Conservation (phyloP, 2,329 filamentous ascomycete genomes). For the Botrytis tulipae region DNA sequence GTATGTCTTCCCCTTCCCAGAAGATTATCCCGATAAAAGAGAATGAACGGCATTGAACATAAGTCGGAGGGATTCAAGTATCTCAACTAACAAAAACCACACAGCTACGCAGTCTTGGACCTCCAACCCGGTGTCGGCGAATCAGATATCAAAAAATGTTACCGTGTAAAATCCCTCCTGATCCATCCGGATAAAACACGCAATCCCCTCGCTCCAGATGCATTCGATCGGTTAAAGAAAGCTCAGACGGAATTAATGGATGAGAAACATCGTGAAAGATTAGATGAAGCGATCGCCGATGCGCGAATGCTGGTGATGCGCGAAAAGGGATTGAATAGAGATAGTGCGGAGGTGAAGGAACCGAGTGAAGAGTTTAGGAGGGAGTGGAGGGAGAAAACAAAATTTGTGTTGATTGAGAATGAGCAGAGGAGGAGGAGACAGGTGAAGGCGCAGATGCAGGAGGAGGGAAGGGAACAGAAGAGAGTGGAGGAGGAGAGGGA, state of each 20-base stretch:
- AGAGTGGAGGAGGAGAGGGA: slow-evolving; percentile 84
- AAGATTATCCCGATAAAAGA: background rate
- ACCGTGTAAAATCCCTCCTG: slow-evolving; percentile 96
- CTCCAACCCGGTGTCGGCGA: slow-evolving; percentile 94
- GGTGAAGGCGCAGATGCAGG: slow-evolving; percentile 91
- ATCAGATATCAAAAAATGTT: slow-evolving; percentile 90
- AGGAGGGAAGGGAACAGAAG: slow-evolving; percentile 86
- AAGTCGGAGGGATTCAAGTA: background rate
- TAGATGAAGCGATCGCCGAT: slow-evolving; percentile 95
- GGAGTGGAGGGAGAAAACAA: slow-evolving; percentile 87
- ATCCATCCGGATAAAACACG: slow-evolving; percentile 98
- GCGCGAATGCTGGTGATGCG: slow-evolving; percentile 92
- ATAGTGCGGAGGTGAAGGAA: slow-evolving; percentile 76
- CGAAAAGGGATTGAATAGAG: slow-evolving; percentile 85
- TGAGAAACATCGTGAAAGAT: slow-evolving; percentile 80
- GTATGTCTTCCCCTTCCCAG: slow-evolving; percentile 39
- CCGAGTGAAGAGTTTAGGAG: slow-evolving; percentile 72
- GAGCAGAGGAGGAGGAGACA: slow-evolving; percentile 81
- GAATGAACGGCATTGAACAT: background rate
- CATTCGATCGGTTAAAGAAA: slow-evolving; percentile 95
- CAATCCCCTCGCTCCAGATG: slow-evolving; percentile 86
- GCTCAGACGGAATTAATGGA: slow-evolving; percentile 89
- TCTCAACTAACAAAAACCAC: slow-evolving; percentile 18
- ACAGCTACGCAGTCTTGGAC: slow-evolving; percentile 86
- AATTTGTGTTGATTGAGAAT: slow-evolving; percentile 87